Base-by-base conservation (phyloP, 169 alveolate species). In the Cryptosporidium ubiquitum region DNA sequence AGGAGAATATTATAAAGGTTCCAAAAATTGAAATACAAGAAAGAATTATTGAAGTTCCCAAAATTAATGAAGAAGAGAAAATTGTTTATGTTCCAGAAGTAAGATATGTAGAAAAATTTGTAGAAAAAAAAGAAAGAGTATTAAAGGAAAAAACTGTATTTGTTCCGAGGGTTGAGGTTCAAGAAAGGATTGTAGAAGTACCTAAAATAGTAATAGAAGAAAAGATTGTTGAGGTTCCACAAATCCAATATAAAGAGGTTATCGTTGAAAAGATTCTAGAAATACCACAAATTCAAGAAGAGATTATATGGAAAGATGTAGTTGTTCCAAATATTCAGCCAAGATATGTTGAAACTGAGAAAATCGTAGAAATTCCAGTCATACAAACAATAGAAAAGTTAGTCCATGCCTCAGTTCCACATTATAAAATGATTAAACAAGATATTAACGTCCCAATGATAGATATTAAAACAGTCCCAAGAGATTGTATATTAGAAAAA, bases 1-100 rank as follows among this genome's bases (percentile, higher is more conserved):
- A 61, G 51, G 89, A 79, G n/a, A 79, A 79, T 10, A 64, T 79
- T 26, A 37, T 79, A 18, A 58, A 79, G 39, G 89, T 79, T 42
- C 89, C 89, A 58, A 79, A 79, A 49, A n/a, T 79, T 31, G 89
- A 79, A 79, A 79, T 79, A 42, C 89, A 79, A 42, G 89, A 79
- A 58, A 79, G 89, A 49, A 79, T 79, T 33, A 79, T 79, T 1
- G 89, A 79, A 14, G 89, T 79, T 79, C 79, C 89, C 6, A 79
- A 79, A 79, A 58, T 79, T 26, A 44, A 79, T 26, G 89, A 79
- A 47, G 79, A 79, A 31, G 89, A 79, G 6, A 79, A 79, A 79
- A 64, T 79, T 16, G 75, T 79, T 5, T 58, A 79, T 20, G 75
- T 79, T 5, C 89, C 89, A 20, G 89, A 79, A 58, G 64, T 79